Conservation (phyloP, 768 basidiomycete genomes). For the Tylopilus plumbeoviolaceoides region DNA sequence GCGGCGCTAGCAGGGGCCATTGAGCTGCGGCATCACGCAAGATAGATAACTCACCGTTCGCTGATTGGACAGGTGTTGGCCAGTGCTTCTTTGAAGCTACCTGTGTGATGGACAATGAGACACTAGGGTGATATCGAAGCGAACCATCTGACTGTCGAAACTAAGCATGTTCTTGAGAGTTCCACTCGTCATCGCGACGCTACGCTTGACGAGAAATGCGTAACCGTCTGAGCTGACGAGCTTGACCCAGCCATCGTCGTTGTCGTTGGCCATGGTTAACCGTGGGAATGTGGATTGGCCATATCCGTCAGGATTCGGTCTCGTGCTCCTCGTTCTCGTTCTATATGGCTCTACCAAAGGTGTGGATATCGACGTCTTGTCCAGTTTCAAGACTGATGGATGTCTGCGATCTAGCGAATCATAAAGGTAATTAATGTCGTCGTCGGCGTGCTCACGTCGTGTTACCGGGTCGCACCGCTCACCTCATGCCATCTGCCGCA, state of each 20-base stretch:
- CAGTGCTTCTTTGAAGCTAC: slow-evolving; percentile 70
- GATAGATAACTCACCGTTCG: slow-evolving; percentile 53
- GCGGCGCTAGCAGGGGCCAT: slow-evolving; percentile 41
- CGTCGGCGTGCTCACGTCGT: slow-evolving; percentile 15
- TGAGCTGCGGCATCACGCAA: background rate
- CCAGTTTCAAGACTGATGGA: background rate
- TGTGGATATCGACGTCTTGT: slow-evolving; percentile 4
- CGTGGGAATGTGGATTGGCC: slow-evolving; percentile 18
- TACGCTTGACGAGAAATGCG: slow-evolving; percentile 72
- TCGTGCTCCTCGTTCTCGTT: slow-evolving; percentile 4
- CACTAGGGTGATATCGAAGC: slow-evolving; percentile 8
- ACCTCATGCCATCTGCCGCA: slow-evolving; percentile 11
- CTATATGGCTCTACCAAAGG: slow-evolving; percentile 39
- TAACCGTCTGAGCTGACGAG: slow-evolving; percentile 77
- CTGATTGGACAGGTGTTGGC: slow-evolving; percentile 65
- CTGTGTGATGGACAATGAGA: slow-evolving; percentile 33
- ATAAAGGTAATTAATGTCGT: slow-evolving; percentile 40
- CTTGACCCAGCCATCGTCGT: slow-evolving; percentile 62
- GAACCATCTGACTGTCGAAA: slow-evolving; percentile 49
- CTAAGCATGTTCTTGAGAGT: slow-evolving; percentile 81
- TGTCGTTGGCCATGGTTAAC: slow-evolving; percentile 18
- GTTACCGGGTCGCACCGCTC: slow-evolving; percentile 17
- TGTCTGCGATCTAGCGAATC: slow-evolving; percentile 38
- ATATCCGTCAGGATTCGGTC: slow-evolving; percentile 14
- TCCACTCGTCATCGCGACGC: slow-evolving; percentile 72